Evolutionary conservation across 164 flowering plant genomes (phyloP), one percentile per base, ranked within the genome.

Genomic region (Cinnamomum micranthum): DNA sequence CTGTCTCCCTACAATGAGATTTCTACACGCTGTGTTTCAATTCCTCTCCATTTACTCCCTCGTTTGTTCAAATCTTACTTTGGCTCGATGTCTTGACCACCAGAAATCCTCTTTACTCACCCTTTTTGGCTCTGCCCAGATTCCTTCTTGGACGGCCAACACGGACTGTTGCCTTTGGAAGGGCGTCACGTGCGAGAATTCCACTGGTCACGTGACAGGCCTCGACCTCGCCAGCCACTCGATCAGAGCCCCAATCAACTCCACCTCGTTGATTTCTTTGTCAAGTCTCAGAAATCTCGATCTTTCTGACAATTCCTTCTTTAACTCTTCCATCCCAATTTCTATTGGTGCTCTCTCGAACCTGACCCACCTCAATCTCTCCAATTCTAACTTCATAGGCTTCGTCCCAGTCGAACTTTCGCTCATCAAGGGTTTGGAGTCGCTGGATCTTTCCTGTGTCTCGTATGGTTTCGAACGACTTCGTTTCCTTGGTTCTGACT

Each of bases 151-250:
- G 93, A 65, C 71, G n/a, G 27, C 50, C 22, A 79, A 50, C 64
- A 24, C 60, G 4, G 83, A 87, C 33, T 85, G 83, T 68, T 83
- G 86, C 51, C 0, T 4, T 1, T 88, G 91, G 89, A n/a, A 31
- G 0, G 87, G 91, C 3, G 77, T 86, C 10, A 71, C 13, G 3
- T 85, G 89, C 31, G 82, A 83, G 24, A 0, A 14, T 31, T 4
- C 47, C 35, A 31, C 35, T 20, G 86, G 88, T 19, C 79, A 65
- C 59, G 86, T 86, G 11, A 76, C 51, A 4, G 72, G 74, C 6
- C 77, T 87, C 6, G 81, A 85, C 71, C 78, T 87, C 68, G 79
- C 78, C 50, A 20, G 14, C 15, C 78, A 80, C 64, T 60, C 55
- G 0, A 85, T 88, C 66, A 15, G 70, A 5, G 77, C 77, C 1